phyloP scores from a whole-genome alignment of 2,329 filamentous ascomycete species.

The Penicillium sp. region DNA sequence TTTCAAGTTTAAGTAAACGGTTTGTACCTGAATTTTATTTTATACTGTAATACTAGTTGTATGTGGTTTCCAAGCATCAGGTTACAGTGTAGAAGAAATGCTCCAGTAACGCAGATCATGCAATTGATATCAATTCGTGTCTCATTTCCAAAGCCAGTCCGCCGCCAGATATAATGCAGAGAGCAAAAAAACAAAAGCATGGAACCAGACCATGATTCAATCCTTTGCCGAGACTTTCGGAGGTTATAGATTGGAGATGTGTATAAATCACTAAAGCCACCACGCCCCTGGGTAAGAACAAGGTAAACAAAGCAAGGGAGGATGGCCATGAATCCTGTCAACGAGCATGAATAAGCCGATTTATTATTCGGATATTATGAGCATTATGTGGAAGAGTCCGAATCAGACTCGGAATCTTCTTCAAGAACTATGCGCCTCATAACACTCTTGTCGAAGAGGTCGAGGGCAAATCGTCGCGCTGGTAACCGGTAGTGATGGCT shows the following conservation, averaged over 20 bases:
- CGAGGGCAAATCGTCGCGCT: conserved; percentile 85
- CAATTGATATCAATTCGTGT: conserved; percentile 19
- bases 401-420: conserved; percentile 54
- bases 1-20: conserved; percentile 9
- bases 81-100: background rate
- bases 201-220: conserved; percentile 1
- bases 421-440: conserved; percentile 80
- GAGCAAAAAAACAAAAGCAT: conserved; percentile 4
- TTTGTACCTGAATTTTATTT: conserved; percentile 1
- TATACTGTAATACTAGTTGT: background rate
- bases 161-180: conserved; percentile 15
- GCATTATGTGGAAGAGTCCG: conserved; percentile 26
- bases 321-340: background rate
- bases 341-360: background rate
- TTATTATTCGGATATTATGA: background rate
- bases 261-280: conserved; percentile 1
- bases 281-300: background rate
- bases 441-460: conserved; percentile 89
- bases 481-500: conserved; percentile 85
- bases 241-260: conserved; percentile 13
- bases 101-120: background rate
- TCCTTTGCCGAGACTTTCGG: background rate
- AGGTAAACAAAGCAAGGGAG: background rate
- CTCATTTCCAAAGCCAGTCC: conserved; percentile 15
- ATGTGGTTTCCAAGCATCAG: background rate